Evolutionary conservation across 106 monocot species (phyloP), one percentile per base, ranked within the genome.

Genomic region (Dendrobium huoshanense): DNA sequence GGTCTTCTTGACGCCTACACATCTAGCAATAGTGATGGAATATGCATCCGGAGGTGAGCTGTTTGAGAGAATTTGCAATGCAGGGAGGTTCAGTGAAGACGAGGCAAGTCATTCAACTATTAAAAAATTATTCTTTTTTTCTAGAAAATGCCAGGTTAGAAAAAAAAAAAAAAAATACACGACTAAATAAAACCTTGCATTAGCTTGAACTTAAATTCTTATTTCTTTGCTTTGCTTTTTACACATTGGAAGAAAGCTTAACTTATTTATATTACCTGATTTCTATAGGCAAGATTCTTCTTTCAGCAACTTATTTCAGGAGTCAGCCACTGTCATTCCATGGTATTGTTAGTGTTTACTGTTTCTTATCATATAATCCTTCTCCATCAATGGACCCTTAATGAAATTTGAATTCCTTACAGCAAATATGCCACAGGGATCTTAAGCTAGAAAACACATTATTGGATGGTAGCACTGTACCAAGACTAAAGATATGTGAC

Each of bases 391-490:
- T n/a, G 19, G 4, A 4, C n/a, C 40, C 68, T 79, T n/a, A 18
- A 75, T 75, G 41, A 44, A 11, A 37, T 48, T 49, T 72, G 51
- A 56, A 75, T 59, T 37, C 43, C 25, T 68, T 42, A 72, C 87
- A 91, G 94, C 86, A 91, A 94, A 88, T 94, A 81, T 94, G 94
- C 29, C 94, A 94, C 51, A 82, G 91, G 47, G 94, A 94, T 83
- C 87, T 94, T 27, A 94, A 94, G 78, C 78, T 94, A 73, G 94
- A 94, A 78, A 94, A 94, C 73, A 91, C 91, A 22, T 86, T 94
- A 40, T 83, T 94, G 83, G 94, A 94, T 83, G 94, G 89, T 17
- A 94, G 86, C 82, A 65, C 80, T 8, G 82, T 91, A 25, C 94
- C 91, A 9, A 86, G 91, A 3, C 89, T 94, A 11, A 94, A 91